Evolutionary conservation across 2,329 filamentous ascomycete species (phyloP).

Genomic region (Lasiodiplodia hormozganensis): DNA sequence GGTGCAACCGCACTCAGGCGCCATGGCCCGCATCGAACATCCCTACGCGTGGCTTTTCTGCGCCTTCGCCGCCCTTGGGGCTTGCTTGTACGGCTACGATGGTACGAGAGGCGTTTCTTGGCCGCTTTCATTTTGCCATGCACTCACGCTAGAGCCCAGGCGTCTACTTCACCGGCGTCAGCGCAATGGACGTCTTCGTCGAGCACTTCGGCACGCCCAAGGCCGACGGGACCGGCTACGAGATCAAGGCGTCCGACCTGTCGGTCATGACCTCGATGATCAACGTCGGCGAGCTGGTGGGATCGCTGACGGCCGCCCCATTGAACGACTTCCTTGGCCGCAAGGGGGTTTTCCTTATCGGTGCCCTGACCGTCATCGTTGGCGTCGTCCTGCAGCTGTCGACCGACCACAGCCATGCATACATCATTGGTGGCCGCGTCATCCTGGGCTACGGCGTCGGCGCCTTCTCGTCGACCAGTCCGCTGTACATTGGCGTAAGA

Average conservation of each 20-base stretch:
- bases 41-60: slow-evolving; percentile 46
- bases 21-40: slow-evolving; percentile 35
- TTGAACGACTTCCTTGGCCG: slow-evolving; percentile 47
- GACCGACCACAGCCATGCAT: slow-evolving; percentile 17
- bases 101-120: slow-evolving; percentile 3
- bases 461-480: slow-evolving; percentile 49
- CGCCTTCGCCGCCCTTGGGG: slow-evolving; percentile 47
- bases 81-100: slow-evolving; percentile 48
- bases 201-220: slow-evolving; percentile 42
- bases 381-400: slow-evolving; percentile 31
- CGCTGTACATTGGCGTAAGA: slow-evolving; percentile 45
- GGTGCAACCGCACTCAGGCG: not conserved
- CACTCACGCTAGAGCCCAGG: slow-evolving; percentile 23
- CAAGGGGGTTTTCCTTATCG: slow-evolving; percentile 42
- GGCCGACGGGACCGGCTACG: slow-evolving; percentile 38
- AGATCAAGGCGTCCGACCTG: slow-evolving; percentile 36
- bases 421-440: slow-evolving; percentile 31
- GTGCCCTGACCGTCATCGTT: slow-evolving; percentile 38
- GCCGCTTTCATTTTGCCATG: not conserved
- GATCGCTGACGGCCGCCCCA: slow-evolving; percentile 46
- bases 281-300: slow-evolving; percentile 49
- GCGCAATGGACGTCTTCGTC: slow-evolving; percentile 40
- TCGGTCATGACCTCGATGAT: slow-evolving; percentile 50
- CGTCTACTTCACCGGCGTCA: slow-evolving; percentile 47
- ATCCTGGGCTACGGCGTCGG: slow-evolving; percentile 45